phyloP scores from a whole-genome alignment of 352 stramenopile genomes.

The Pythium scleroteichum region DNA sequence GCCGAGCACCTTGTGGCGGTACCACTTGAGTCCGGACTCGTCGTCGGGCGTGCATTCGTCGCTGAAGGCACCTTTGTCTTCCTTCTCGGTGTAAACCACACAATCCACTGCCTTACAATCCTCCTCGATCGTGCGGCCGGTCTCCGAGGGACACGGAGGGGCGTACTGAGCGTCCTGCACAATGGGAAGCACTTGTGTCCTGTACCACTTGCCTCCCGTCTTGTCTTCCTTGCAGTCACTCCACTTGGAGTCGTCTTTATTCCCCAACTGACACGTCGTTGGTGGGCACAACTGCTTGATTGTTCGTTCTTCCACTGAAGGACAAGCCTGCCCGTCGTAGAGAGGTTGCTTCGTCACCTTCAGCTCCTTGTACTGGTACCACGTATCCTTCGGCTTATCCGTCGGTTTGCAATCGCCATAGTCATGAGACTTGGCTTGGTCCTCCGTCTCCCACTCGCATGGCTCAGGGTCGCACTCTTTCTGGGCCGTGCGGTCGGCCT shows the following conservation, averaged over 20 bases:
- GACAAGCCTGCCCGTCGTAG: slow-evolving; percentile 22
- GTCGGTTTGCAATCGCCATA: not conserved
- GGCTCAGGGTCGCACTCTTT: not conserved
- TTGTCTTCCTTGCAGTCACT: not conserved
- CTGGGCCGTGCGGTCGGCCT: not conserved
- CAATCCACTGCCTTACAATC: not conserved
- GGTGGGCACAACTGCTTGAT: not conserved
- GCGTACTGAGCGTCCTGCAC: not conserved
- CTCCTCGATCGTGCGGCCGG: not conserved
- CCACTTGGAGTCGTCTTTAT: not conserved
- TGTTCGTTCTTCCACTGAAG: not conserved
- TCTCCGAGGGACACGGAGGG: not conserved
- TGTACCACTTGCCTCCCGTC: not conserved
- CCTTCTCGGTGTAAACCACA: not conserved
- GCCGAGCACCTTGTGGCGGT: not conserved
- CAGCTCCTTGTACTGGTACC: not conserved
- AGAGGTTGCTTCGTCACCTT: slow-evolving; percentile 1
- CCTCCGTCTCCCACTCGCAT: not conserved
- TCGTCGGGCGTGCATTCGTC: not conserved
- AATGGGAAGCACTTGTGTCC: not conserved
- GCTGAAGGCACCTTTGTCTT: not conserved
- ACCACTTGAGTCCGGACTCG: not conserved
- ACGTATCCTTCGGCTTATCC: not conserved
- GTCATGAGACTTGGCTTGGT: not conserved
- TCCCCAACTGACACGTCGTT: not conserved